These are phyloP conservation scores for Pleoardoris graminearum DNA, from an alignment of 2,329 filamentous ascomycete genomes.

Conservation along the genomic window DNA sequence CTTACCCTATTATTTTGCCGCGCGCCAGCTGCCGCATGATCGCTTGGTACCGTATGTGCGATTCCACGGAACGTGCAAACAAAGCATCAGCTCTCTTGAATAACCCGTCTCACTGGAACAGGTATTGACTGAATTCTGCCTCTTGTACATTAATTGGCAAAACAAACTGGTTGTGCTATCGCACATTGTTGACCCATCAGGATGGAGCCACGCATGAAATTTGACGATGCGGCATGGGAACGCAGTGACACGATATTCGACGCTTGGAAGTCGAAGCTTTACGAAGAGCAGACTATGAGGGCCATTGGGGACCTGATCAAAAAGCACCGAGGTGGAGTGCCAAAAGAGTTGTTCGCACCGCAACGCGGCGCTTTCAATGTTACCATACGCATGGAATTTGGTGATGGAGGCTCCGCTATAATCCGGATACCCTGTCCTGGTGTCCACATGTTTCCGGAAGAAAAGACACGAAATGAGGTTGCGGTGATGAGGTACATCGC, in stretches of 20 bases:
- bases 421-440: conserved; percentile 6
- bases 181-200: not conserved
- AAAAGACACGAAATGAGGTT: conserved; percentile 13
- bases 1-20: too few species aligned
- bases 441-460: conserved; percentile 5
- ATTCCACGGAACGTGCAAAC: too few species aligned
- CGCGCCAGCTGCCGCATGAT: too few species aligned
- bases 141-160: too few species aligned
- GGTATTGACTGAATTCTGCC: too few species aligned
- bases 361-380: conserved; percentile 7
- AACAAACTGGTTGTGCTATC: not conserved
- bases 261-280: conserved; percentile 4
- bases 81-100: too few species aligned
- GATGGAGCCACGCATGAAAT: conserved; percentile 9
- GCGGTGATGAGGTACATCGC: conserved; percentile 11
- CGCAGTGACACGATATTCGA: conserved; percentile 7
- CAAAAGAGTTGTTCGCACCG: conserved; percentile 5
- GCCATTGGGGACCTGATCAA: conserved; percentile 1
- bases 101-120: too few species aligned
- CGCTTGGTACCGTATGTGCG: too few species aligned
- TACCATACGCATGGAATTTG: conserved; percentile 2
- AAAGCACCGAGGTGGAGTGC: conserved; percentile 8
- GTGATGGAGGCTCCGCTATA: conserved; percentile 3
- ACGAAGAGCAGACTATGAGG: not conserved
- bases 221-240: conserved; percentile 9